Percentiles rank a stretch among this genome's conserved stretches.
Conservation (phyloP, 768 basidiomycete genomes). For the Mycena vitilis region DNA sequence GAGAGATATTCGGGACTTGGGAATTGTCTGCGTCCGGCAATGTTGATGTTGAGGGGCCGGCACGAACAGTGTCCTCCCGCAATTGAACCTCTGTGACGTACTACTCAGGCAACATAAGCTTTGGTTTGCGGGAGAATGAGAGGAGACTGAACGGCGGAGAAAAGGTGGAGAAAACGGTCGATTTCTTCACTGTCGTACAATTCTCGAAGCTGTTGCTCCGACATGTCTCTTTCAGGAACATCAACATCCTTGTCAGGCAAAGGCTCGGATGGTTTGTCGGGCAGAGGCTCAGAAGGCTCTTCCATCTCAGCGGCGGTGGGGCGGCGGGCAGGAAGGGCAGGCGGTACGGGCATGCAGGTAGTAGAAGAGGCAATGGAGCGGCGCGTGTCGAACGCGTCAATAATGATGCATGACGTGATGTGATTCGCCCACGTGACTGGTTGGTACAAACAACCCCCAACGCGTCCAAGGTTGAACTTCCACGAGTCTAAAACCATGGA, state of each 20-base stretch:
- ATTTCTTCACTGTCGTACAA: conserved; percentile 41
- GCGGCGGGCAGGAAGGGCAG: conserved; percentile 14
- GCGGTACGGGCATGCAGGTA: conserved; percentile 6
- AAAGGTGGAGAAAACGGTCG: conserved; percentile 61
- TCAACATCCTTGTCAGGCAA: neutral
- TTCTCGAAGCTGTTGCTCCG: conserved; percentile 66
- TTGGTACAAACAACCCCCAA: conserved; percentile 27
- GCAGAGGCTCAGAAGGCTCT: no score
- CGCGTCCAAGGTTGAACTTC: conserved; percentile 31
- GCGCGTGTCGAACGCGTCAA: conserved; percentile 21
- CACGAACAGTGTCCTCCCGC: conserved; percentile 38
- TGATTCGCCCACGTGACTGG: conserved; percentile 25
- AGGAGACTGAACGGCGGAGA: conserved; percentile 60
- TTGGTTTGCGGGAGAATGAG: neutral
- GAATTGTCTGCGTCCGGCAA: neutral
- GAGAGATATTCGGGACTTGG: neutral
- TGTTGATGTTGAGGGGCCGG: conserved; percentile 6
- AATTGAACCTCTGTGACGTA: conserved; percentile 69
- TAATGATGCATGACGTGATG: conserved; percentile 20
- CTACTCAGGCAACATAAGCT: conserved; percentile 56
- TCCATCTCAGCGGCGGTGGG: no score
- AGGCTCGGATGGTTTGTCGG: no score
- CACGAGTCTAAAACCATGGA: conserved; percentile 45
- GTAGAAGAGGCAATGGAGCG: neutral
- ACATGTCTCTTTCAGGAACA: conserved; percentile 47